A percentile compares a stretch with the other conserved stretches of the same genome.
Conservation (phyloP, 2,329 filamentous ascomycete genomes). For the Harringtonia aguacate region DNA sequence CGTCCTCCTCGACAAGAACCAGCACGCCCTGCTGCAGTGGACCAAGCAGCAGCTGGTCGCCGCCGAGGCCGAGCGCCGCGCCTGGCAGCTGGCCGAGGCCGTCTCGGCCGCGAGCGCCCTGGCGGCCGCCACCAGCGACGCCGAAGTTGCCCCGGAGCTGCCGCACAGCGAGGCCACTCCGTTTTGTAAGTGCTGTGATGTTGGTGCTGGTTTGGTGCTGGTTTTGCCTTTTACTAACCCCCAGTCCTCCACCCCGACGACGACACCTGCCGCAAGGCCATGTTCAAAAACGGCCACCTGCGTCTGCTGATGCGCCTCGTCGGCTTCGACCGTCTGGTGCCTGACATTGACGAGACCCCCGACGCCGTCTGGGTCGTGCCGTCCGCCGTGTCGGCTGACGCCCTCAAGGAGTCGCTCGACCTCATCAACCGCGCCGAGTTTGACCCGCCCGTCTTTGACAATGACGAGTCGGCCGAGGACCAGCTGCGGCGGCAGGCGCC, state of each 20-base stretch:
- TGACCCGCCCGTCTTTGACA: slow-evolving; percentile 65
- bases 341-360: slow-evolving; percentile 53
- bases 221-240: slow-evolving; percentile 5
- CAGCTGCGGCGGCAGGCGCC: slow-evolving; percentile 64
- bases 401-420: slow-evolving; percentile 58
- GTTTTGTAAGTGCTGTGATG: slow-evolving; percentile 36
- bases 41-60: slow-evolving; percentile 59
- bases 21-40: slow-evolving; percentile 70
- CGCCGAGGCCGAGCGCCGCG: slow-evolving; percentile 61
- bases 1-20: slow-evolving; percentile 68
- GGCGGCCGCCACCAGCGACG: too few species aligned
- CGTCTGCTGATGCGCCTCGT: slow-evolving; percentile 72
- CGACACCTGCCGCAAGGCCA: slow-evolving; percentile 55
- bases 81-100: slow-evolving; percentile 54
- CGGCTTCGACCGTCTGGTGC: slow-evolving; percentile 51
- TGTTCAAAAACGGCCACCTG: slow-evolving; percentile 84
- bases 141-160: neutral
- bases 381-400: slow-evolving; percentile 47
- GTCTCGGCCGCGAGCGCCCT: slow-evolving; percentile 6
- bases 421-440: slow-evolving; percentile 70
- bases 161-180: slow-evolving; percentile 29
- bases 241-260: slow-evolving; percentile 53
- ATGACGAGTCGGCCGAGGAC: slow-evolving; percentile 63
- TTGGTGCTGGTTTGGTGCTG: neutral
- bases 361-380: slow-evolving; percentile 75